Base-by-base conservation (phyloP, 371 early-diverging fungal genomes). In the Rhizopus arrhizus region DNA sequence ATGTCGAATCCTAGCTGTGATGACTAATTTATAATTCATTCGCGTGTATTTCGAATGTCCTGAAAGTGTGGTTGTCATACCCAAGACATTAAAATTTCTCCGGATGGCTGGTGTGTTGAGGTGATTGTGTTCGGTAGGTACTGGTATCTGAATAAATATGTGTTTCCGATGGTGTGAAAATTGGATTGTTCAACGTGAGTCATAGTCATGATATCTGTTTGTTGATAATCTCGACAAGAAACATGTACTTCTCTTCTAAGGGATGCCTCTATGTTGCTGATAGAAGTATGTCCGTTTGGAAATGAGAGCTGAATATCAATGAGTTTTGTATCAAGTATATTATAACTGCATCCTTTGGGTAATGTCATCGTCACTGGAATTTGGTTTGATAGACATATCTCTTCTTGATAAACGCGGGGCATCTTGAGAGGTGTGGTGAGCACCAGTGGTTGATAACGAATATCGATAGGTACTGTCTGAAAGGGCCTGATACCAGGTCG, bases 401-500 rank as follows among this genome's bases (percentile, higher is more conserved):
- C 38, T 45, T 64, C 40, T 32, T 58, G 52, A 29, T 64, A 64
- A 12, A 43, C 46, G 5, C 35, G 28, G 4, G 64, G 55, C 15
- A 22, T 12, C 36, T 60, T 64, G 5, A 40, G 41, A 12, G 48
- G 38, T 0, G 45, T 48, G 11, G 58, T 60, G n/a, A 57, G n/a
- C 8, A 68, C 29, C 36, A 54, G 38, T 10, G 69, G 69, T n/a
- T 64, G 61, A 28, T 64, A 68, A 16, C 61, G 61, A 29, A 68
- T 29, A 3, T 28, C 32, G 11, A 22, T 11, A n/a, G 69, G 64
- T n/a, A 58, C 22, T 5, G 77, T 74, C 34, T 68, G 66, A 46
- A 72, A 77, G 0, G 57, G 64, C 22, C 74, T 56, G 5, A 58
- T 53, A n/a, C 64, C 64, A 3, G 65, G 70, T 40, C 70, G 50